These are phyloP conservation scores for Aspergillus niger DNA, from an alignment of 2,329 filamentous ascomycete species.

Conservation along the genomic window DNA sequence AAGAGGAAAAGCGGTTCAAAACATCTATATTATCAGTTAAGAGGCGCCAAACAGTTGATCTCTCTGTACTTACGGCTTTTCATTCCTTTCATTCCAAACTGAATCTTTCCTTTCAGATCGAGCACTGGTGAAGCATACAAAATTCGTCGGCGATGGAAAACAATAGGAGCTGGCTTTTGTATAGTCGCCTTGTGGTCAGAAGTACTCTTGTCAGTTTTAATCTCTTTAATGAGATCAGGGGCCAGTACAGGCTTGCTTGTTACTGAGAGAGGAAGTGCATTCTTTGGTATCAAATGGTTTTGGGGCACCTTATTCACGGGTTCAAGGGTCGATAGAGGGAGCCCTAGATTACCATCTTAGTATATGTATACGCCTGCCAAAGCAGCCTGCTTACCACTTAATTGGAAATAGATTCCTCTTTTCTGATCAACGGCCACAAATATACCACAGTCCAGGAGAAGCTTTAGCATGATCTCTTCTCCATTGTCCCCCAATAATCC, in stretches of 20 bases:
- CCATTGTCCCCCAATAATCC: conserved; percentile 72
- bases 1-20: conserved; percentile 66
- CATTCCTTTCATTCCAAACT: conserved; percentile 76
- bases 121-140: conserved; percentile 77
- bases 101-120: conserved; percentile 66
- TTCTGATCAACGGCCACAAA: conserved; percentile 66
- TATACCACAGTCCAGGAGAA: conserved; percentile 76
- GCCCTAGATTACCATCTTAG: conserved; percentile 25
- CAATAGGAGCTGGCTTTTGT: conserved; percentile 58
- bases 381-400: conserved; percentile 63
- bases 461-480: conserved; percentile 73
- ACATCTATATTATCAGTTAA: conserved; percentile 60
- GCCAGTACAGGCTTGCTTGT: neutral
- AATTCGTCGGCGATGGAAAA: conserved; percentile 79
- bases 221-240: neutral
- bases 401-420: conserved; percentile 70
- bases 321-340: conserved; percentile 35
- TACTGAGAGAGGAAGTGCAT: neutral
- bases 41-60: neutral
- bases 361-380: conserved; percentile 1
- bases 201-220: conserved; percentile 15
- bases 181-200: too few relatives aligned
- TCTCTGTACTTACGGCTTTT: conserved; percentile 56
- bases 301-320: conserved; percentile 19
- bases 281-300: neutral